phyloP scores from a whole-genome alignment of 306 rosid species.

The Inga oerstediana region DNA sequence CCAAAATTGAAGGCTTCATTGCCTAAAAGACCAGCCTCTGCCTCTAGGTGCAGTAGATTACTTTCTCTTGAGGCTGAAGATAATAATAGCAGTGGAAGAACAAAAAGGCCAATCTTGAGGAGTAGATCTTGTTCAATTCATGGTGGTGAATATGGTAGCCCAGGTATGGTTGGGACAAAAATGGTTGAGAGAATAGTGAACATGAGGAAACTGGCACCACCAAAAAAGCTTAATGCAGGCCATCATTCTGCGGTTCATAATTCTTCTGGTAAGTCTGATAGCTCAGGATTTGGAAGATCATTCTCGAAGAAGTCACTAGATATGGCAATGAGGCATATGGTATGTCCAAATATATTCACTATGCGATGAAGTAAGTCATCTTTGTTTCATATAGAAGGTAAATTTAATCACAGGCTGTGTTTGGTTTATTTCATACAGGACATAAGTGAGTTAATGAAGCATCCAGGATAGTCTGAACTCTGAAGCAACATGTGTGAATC shows the following conservation, averaged over 20 bases:
- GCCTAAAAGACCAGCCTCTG: background rate
- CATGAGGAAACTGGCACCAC: slow-evolving; percentile 65
- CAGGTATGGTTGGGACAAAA: slow-evolving; percentile 77
- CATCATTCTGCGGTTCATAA: slow-evolving; percentile 38
- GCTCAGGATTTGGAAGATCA: slow-evolving; percentile 83
- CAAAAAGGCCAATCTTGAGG: slow-evolving; percentile 37
- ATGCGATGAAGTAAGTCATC: background rate
- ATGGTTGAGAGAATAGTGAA: slow-evolving; percentile 95
- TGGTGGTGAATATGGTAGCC: slow-evolving; percentile 63
- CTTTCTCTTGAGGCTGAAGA: background rate
- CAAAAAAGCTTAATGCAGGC: slow-evolving; percentile 63
- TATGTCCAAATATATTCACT: slow-evolving; percentile 38
- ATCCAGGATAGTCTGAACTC: slow-evolving; percentile 53
- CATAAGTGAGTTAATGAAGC: slow-evolving; percentile 54
- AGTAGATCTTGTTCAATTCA: slow-evolving; percentile 59
- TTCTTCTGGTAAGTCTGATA: slow-evolving; percentile 62
- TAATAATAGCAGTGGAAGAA: background rate
- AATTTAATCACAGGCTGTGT: slow-evolving; percentile 11
- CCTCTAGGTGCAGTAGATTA: background rate
- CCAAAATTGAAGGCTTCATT: background rate
- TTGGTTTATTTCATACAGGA: slow-evolving; percentile 56
- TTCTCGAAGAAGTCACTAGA: slow-evolving; percentile 89
- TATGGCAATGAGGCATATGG: slow-evolving; percentile 98
- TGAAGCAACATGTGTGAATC: slow-evolving; percentile 44
- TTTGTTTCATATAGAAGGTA: background rate